Evolutionary conservation across 495 filamentous ascomycete species (phyloP).

Genomic region (Penicillium pancosmium): DNA sequence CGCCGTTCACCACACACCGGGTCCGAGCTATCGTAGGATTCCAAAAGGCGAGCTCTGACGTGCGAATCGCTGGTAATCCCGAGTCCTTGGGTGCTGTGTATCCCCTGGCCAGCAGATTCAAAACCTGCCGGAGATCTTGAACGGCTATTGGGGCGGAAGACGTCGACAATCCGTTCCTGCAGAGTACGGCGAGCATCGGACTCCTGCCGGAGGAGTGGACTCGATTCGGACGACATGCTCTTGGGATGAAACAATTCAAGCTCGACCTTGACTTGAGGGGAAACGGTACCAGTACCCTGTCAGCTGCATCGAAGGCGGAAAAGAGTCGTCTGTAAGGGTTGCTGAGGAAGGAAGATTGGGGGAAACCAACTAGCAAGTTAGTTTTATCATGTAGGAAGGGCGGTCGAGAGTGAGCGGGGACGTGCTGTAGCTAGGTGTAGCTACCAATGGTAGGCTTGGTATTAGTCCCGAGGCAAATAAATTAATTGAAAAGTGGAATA

Average conservation of each 20-base stretch:
- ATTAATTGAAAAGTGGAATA: too few relatives aligned
- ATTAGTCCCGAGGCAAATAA: too few relatives aligned
- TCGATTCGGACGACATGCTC: conserved; percentile 35
- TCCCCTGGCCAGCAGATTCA: conserved; percentile 8
- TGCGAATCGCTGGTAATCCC: conserved; percentile 27
- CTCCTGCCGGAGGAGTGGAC: conserved; percentile 23
- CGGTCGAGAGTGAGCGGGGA: conserved; percentile 23
- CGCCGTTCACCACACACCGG: conserved; percentile 45
- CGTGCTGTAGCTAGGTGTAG: not conserved
- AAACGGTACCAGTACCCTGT: conserved; percentile 6
- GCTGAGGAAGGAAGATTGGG: not conserved
- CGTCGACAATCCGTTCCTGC: conserved; percentile 39
- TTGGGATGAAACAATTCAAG: conserved; percentile 3
- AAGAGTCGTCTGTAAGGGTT: not conserved
- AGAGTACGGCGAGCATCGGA: conserved; percentile 34
- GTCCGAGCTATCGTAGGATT: conserved; percentile 39
- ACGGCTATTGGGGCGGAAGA: conserved; percentile 31
- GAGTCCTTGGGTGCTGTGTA: conserved; percentile 14
- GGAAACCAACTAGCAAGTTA: not conserved
- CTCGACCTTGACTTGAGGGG: not conserved
- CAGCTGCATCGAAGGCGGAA: conserved; percentile 2
- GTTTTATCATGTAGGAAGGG: conserved; percentile 22
- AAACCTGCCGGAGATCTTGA: conserved; percentile 10
- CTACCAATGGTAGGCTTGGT: not conserved
- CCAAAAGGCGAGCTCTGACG: conserved; percentile 40